These are phyloP conservation scores for Phytomonas francai DNA, from an alignment of 208 protist genomes.

Conservation along the genomic window DNA sequence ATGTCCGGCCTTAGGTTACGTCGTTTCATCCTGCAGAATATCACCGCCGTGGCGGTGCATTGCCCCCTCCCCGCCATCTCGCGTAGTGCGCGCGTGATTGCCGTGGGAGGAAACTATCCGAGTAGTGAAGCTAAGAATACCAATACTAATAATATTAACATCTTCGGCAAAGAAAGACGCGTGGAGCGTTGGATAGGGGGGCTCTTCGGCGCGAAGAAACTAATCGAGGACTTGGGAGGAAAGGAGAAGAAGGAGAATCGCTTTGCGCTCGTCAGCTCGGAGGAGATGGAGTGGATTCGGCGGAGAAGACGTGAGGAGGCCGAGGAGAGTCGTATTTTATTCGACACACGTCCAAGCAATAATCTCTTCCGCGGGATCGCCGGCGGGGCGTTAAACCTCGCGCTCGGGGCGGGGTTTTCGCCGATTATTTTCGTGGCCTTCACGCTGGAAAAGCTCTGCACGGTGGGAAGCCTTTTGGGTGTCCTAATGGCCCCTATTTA, in stretches of 20 bases:
- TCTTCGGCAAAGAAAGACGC: neutral
- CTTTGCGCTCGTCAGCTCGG: conserved; percentile 62
- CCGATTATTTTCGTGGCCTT: conserved; percentile 61
- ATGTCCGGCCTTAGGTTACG: conserved; percentile 58
- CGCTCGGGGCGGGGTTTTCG: conserved; percentile 37
- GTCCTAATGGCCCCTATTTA: conserved; percentile 35
- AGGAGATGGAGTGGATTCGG: conserved; percentile 59
- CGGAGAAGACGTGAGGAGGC: conserved; percentile 38
- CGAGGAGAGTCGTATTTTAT: conserved; percentile 62
- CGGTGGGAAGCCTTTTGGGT: conserved; percentile 6
- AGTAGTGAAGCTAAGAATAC: neutral
- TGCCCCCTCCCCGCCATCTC: conserved; percentile 34
- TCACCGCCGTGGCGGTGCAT: conserved; percentile 51
- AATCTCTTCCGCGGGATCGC: conserved; percentile 36
- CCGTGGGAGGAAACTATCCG: conserved; percentile 7
- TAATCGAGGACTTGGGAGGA: neutral
- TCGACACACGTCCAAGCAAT: conserved; percentile 49
- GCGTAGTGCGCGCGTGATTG: conserved; percentile 13
- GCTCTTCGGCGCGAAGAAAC: neutral
- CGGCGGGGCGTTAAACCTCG: conserved; percentile 41
- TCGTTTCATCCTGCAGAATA: conserved; percentile 65
- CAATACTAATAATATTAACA: conserved; percentile 1
- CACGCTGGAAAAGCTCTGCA: conserved; percentile 42
- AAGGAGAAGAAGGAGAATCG: neutral
- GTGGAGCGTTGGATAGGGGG: neutral